These are phyloP conservation scores for Santalum album DNA, from an alignment of 164 flowering plant species.

Conservation along the genomic window DNA sequence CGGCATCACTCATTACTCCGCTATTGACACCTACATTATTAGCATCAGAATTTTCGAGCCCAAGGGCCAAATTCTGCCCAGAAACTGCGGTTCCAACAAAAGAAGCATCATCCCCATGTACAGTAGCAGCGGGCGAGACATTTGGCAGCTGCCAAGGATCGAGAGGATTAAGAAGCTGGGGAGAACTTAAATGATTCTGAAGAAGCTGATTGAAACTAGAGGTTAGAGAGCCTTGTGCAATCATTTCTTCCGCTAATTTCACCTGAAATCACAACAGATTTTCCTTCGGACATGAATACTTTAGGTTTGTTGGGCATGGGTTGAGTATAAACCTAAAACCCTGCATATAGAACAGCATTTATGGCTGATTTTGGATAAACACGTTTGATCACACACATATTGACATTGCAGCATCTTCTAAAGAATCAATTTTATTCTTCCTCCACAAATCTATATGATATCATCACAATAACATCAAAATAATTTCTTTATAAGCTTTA, in stretches of 20 bases:
- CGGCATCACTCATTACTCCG: constrained; percentile 25
- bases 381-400: too few species aligned
- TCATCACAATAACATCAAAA: too few species aligned
- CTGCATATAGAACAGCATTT: too few species aligned
- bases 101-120: constrained; percentile 24
- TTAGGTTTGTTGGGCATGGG: too few species aligned
- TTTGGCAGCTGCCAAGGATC: constrained; percentile 19
- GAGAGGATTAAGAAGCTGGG: constrained; percentile 16
- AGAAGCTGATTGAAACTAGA: constrained; percentile 46
- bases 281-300: too few species aligned
- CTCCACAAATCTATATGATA: too few species aligned
- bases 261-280: constrained; percentile 28
- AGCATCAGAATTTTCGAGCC: constrained; percentile 16
- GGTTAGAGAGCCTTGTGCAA: constrained; percentile 46
- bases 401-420: too few species aligned
- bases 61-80: constrained; percentile 21
- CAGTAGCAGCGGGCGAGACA: constrained; percentile 30
- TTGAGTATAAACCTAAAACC: too few species aligned
- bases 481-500: too few species aligned
- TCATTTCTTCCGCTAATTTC: constrained; percentile 60
- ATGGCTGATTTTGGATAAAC: too few species aligned
- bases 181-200: constrained; percentile 31
- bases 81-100: constrained; percentile 17
- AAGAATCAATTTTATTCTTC: too few species aligned
- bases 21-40: constrained; percentile 11